These are phyloP conservation scores for Pseudomonodictys pantanalensis DNA, from an alignment of 495 filamentous ascomycete genomes.

Conservation along the genomic window DNA sequence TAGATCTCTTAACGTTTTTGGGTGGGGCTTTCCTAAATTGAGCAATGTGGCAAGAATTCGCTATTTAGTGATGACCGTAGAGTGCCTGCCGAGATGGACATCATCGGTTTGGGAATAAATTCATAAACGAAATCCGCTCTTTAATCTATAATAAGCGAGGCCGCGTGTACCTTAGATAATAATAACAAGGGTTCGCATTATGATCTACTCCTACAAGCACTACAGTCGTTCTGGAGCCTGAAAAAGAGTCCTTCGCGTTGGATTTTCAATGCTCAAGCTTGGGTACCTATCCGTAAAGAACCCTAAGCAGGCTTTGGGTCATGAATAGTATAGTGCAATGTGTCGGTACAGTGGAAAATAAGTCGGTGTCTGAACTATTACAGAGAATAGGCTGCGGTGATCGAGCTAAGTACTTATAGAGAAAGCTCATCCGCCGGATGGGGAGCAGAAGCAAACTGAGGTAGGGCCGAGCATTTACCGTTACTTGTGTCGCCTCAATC, in stretches of 20 bases:
- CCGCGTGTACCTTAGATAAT: no score
- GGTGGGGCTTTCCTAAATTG: no score
- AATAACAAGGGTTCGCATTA: no score
- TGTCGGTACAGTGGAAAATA: neutral
- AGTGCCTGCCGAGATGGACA: no score
- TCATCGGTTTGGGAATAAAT: no score
- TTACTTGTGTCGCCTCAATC: neutral
- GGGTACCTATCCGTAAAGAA: neutral
- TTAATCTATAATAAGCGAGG: no score
- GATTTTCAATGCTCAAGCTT: neutral
- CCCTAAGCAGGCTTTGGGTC: neutral
- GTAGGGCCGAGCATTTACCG: constrained; percentile 1
- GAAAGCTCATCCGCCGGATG: neutral
- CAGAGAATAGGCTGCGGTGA: neutral
- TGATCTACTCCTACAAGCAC: no score
- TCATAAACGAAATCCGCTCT: no score
- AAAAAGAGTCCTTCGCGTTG: no score
- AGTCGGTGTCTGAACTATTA: neutral
- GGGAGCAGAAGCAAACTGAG: neutral
- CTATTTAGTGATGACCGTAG: no score
- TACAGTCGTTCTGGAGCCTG: no score
- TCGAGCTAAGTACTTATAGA: neutral
- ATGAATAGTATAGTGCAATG: neutral
- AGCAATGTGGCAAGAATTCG: no score
- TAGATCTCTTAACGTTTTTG: neutral